A percentile compares a stretch with the other conserved stretches of the same genome.
These are phyloP conservation scores for Ophiosphaerella korrae DNA, from an alignment of 2,329 filamentous ascomycete genomes.

Conservation along the genomic window DNA sequence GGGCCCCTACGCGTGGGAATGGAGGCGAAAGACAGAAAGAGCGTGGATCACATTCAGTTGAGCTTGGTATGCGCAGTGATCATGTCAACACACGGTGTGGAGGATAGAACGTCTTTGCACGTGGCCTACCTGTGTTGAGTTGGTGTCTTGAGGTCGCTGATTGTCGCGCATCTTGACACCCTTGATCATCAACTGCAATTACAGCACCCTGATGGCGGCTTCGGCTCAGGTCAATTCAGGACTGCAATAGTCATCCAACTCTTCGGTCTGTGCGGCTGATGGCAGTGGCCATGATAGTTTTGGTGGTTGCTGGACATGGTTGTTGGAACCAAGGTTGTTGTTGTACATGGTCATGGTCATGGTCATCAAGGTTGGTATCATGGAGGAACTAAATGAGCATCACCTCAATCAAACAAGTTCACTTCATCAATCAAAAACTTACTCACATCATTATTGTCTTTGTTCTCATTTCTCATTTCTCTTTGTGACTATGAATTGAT, in stretches of 20 bases:
- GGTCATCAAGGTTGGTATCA: too few relatives aligned
- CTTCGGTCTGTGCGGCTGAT: constrained; percentile 9
- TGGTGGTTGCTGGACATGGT: too few relatives aligned
- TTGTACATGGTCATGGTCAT: too few relatives aligned
- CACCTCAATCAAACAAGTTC: too few relatives aligned
- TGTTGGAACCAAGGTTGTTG: too few relatives aligned
- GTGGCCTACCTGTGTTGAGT: constrained; percentile 10
- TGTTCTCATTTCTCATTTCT: too few relatives aligned
- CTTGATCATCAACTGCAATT: constrained; percentile 3
- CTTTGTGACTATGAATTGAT: too few relatives aligned
- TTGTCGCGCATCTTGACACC: background rate
- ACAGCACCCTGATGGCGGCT: constrained; percentile 12
- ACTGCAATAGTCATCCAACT: constrained; percentile 8
- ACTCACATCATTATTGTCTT: too few relatives aligned
- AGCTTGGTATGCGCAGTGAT: background rate
- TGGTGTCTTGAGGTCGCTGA: background rate
- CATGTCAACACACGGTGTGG: constrained; percentile 12
- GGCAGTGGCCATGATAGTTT: background rate
- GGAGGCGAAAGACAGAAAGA: constrained; percentile 6
- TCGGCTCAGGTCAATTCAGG: constrained; percentile 13
- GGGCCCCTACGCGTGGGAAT: constrained; percentile 1
- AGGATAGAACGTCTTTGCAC: constrained; percentile 17
- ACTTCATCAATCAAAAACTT: too few relatives aligned
- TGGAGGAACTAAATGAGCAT: too few relatives aligned
- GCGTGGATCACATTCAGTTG: constrained; percentile 5